These are phyloP conservation scores for Rhodotorula taiwanensis DNA, from an alignment of 768 basidiomycete species.

Conservation along the genomic window DNA sequence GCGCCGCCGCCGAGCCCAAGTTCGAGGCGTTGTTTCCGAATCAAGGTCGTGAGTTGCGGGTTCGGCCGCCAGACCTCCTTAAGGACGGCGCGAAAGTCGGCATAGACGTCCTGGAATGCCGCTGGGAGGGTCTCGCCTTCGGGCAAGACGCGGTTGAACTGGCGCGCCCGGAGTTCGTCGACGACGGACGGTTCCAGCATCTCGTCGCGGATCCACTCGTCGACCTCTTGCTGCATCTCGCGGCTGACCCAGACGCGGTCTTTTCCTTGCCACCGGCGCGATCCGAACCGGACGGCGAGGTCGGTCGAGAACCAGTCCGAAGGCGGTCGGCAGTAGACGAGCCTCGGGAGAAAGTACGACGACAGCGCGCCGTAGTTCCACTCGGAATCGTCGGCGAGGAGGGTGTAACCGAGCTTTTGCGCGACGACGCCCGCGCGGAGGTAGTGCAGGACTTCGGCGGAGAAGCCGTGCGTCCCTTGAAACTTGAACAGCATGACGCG, in stretches of 20 bases:
- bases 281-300: constrained; percentile 5
- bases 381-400: constrained; percentile 29
- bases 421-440: constrained; percentile 22
- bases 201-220: constrained; percentile 32
- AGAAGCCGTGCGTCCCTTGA: constrained; percentile 25
- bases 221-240: constrained; percentile 4
- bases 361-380: constrained; percentile 30
- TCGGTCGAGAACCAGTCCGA: constrained; percentile 26
- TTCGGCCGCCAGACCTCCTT: constrained; percentile 36
- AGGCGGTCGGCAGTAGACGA: constrained; percentile 31
- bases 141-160: constrained; percentile 13
- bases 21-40: constrained; percentile 31
- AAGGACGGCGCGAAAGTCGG: constrained; percentile 14
- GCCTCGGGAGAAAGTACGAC: constrained; percentile 31
- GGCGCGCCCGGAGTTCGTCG: constrained; percentile 3
- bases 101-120: constrained; percentile 21
- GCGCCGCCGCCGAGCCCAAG: constrained; percentile 30
- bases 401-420: constrained; percentile 32
- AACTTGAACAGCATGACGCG: constrained; percentile 31
- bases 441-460: constrained; percentile 27
- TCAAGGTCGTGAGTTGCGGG: constrained; percentile 20
- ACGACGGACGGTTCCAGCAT: constrained; percentile 24
- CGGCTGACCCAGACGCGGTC: constrained; percentile 26
- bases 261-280: constrained; percentile 17
- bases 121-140: constrained; percentile 28